phyloP scores from a whole-genome alignment of 116 monocot genomes.

The Phalaenopsis hybrid region DNA sequence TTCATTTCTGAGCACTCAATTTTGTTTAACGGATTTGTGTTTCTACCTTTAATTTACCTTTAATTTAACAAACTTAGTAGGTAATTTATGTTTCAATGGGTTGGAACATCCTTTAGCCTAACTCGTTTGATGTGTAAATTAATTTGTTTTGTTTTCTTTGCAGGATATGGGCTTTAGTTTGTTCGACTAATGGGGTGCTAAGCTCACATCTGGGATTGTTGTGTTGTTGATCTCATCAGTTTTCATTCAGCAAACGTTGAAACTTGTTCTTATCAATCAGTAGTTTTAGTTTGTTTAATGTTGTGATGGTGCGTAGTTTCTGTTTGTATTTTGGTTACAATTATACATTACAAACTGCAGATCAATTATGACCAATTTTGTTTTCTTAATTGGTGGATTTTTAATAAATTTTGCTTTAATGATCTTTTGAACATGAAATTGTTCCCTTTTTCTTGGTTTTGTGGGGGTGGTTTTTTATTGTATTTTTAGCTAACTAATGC shows the following conservation, averaged over 20 bases:
- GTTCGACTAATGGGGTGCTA: constrained; percentile 2
- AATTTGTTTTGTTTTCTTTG: neutral
- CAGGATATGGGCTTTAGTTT: constrained; percentile 15
- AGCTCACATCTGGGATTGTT: neutral
- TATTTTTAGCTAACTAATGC: no score
- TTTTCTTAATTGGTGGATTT: neutral
- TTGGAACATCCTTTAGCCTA: neutral
- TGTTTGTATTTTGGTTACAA: neutral
- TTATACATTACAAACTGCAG: neutral
- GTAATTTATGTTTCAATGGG: no score
- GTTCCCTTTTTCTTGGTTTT: no score
- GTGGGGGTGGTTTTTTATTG: no score
- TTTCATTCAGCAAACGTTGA: neutral
- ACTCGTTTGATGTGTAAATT: neutral
- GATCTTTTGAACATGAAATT: no score
- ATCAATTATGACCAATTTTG: neutral
- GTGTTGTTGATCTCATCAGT: neutral
- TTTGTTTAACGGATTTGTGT: no score
- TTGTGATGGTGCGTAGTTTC: neutral
- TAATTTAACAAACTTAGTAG: no score
- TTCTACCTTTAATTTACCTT: no score
- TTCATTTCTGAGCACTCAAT: no score
- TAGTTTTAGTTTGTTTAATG: neutral
- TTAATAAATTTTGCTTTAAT: neutral
- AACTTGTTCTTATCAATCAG: neutral